Percentiles rank a stretch among this genome's conserved stretches.
Conservation (phyloP, 2,329 filamentous ascomycete species). For the Alternaria infectoria region DNA sequence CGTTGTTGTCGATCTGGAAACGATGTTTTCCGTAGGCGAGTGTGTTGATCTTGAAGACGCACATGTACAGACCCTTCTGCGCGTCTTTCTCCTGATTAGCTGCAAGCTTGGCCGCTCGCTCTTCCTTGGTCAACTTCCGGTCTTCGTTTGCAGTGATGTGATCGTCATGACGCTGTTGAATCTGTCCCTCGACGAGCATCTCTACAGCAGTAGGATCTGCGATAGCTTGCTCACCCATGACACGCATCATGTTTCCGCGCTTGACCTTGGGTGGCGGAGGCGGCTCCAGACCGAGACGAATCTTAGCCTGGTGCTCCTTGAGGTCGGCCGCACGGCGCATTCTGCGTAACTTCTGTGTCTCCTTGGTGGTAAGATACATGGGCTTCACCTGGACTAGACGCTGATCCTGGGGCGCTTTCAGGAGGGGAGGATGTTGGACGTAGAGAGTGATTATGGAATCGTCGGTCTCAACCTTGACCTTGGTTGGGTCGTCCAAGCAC, state of each 20-base stretch:
- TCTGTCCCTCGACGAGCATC: slow-evolving; percentile 89
- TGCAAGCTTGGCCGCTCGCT: slow-evolving; percentile 82
- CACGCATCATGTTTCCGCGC: slow-evolving; percentile 96
- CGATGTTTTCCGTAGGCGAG: slow-evolving; percentile 93
- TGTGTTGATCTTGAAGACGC: slow-evolving; percentile 88
- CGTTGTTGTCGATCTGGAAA: slow-evolving; percentile 91
- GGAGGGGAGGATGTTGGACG: slow-evolving; percentile 88
- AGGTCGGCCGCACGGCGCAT: slow-evolving; percentile 90
- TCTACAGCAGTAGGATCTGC: slow-evolving; percentile 98
- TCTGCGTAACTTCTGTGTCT: slow-evolving; percentile 88
- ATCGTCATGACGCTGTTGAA: slow-evolving; percentile 80
- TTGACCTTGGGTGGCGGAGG: slow-evolving; percentile 96
- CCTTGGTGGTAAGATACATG: slow-evolving; percentile 89
- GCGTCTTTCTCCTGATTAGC: slow-evolving; percentile 87
- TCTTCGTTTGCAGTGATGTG: slow-evolving; percentile 83
- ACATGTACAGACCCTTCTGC: slow-evolving; percentile 80
- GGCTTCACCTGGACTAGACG: slow-evolving; percentile 80
- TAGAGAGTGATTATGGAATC: slow-evolving; percentile 90
- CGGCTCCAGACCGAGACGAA: slow-evolving; percentile 85
- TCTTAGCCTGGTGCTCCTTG: slow-evolving; percentile 96
- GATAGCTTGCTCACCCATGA: slow-evolving; percentile 88
- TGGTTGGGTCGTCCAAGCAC: slow-evolving; percentile 67
- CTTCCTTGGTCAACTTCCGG: slow-evolving; percentile 85
- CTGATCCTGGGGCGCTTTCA: slow-evolving; percentile 91
- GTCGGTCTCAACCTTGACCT: slow-evolving; percentile 75